Evolutionary conservation across 1,284 basidiomycete genomes (phyloP), one percentile per base, ranked within the genome.

Genomic region (Ustilago curta): DNA sequence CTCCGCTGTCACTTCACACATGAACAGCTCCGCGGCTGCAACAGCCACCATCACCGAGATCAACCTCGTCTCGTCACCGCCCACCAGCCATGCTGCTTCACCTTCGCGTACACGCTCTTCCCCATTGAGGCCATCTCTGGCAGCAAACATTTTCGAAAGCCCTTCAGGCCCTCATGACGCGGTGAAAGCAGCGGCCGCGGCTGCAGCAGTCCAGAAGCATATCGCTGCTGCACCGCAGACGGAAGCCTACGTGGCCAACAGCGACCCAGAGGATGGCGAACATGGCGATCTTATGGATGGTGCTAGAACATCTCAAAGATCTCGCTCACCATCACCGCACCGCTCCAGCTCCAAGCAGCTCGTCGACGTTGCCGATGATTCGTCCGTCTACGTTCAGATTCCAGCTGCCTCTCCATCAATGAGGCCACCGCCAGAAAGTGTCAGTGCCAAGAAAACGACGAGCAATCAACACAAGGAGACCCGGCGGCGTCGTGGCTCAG

Each of bases 21-120:
- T 65, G 54, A 62, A 61, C 37, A 70, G 62, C 48, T 65, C 68
- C 3, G 62, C 59, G 8, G 50, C 59, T 1, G 50, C 40, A 21
- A 58, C 54, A 19, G 54, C 59, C 51, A 35, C 51, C 25, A 49
- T 62, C 59, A 55, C 59, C 32, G 54, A 66, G 59, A 71, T 66
- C 55, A 59, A 66, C 32, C 27, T 65, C 35, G 51, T 62, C 32
- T 66, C 63, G 7, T 66, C 69, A 8, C 69, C 69, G 18, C 69
- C 62, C 1, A 71, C 62, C 2, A 66, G 55, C 27, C 69, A 71
- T 42, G 62, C 48, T 31, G 43, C 56, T 37, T 70, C 67, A 2
- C 59, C 59, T 4, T 54, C 59, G 39, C 54, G 55, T 1, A 42
- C 37, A 2, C 49, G 43, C 6, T 56, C 61, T 6, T 63, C 68